Percentiles rank a stretch among this genome's conserved stretches.
Conservation (phyloP, 768 basidiomycete genomes). For the Tricholoma sp. region DNA sequence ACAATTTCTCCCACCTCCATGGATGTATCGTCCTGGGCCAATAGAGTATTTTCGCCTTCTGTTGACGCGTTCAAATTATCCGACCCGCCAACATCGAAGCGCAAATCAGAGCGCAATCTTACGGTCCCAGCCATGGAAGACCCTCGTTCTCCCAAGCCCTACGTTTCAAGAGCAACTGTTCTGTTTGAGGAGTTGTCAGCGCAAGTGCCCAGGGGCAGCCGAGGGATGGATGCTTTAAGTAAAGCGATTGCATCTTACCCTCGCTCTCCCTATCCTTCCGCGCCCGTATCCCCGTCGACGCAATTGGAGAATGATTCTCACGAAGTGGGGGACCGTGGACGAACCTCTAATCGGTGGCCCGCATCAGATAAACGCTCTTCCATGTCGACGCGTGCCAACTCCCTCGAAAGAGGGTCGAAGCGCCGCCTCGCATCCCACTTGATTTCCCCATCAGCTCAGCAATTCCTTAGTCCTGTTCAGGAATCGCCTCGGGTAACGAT, state of each 20-base stretch:
- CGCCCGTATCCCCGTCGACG: slow-evolving; percentile 6
- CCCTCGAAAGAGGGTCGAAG: slow-evolving; percentile 15
- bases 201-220: slow-evolving; percentile 11
- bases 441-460: slow-evolving; percentile 25
- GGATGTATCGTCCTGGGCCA: slow-evolving; percentile 50
- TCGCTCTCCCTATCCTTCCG: slow-evolving; percentile 35
- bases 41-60: slow-evolving; percentile 37
- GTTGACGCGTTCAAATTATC: slow-evolving; percentile 28
- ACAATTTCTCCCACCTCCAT: slow-evolving; percentile 52
- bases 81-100: slow-evolving; percentile 23
- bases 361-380: slow-evolving; percentile 1
- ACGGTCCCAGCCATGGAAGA: slow-evolving; percentile 26
- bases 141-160: slow-evolving; percentile 35
- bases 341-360: background rate
- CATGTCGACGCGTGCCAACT: slow-evolving; percentile 13
- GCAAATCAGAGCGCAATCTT: slow-evolving; percentile 1
- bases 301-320: slow-evolving; percentile 15
- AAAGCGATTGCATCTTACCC: slow-evolving; percentile 31
- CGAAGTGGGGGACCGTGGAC: slow-evolving; percentile 7
- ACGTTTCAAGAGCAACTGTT: slow-evolving; percentile 9
- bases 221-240: slow-evolving; percentile 18
- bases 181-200: slow-evolving; percentile 11
- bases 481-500: slow-evolving; percentile 16
- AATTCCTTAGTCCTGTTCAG: slow-evolving; percentile 24
- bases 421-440: slow-evolving; percentile 7